phyloP scores from a whole-genome alignment of 2,329 filamentous ascomycete genomes.

The Orbilia blumenaviensis region DNA sequence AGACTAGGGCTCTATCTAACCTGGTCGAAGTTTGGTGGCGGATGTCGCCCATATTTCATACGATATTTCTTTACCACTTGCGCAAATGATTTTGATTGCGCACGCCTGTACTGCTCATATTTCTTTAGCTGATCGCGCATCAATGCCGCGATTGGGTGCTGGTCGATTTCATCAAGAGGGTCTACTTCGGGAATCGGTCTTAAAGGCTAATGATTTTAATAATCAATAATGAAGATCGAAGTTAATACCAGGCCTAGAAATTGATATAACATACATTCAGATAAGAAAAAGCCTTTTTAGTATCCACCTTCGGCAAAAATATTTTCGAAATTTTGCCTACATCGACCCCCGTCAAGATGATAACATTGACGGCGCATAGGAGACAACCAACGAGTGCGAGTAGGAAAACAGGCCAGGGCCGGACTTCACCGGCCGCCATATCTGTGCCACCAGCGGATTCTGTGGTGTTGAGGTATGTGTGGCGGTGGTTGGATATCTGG shows the following conservation, averaged over 20 bases:
- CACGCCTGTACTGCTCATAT: constrained; percentile 34
- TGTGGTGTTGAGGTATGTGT: not conserved
- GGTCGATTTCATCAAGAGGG: constrained; percentile 9
- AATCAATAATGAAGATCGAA: not conserved
- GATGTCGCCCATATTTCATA: constrained; percentile 68
- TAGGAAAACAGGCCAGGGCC: constrained; percentile 23
- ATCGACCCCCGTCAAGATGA: constrained; percentile 17
- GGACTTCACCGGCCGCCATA: constrained; percentile 12
- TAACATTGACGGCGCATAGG: constrained; percentile 7
- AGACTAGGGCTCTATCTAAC: not conserved
- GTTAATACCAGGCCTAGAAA: not conserved
- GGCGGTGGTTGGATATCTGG: not conserved
- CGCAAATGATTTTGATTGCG: constrained; percentile 64
- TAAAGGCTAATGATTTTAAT: not conserved
- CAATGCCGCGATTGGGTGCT: constrained; percentile 24
- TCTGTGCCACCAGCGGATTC: not conserved
- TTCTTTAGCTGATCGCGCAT: constrained; percentile 20
- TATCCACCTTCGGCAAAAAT: not conserved
- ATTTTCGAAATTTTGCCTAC: constrained; percentile 9
- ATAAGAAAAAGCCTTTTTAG: not conserved
- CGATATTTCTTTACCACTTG: constrained; percentile 69
- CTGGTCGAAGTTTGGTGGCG: constrained; percentile 71
- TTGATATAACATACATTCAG: not conserved
- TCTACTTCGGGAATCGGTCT: not conserved
- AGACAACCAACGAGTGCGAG: constrained; percentile 1